Evolutionary conservation across 441 rosid species (phyloP), one percentile per base, ranked within the genome.

Genomic region (Erysimum cheiri): DNA sequence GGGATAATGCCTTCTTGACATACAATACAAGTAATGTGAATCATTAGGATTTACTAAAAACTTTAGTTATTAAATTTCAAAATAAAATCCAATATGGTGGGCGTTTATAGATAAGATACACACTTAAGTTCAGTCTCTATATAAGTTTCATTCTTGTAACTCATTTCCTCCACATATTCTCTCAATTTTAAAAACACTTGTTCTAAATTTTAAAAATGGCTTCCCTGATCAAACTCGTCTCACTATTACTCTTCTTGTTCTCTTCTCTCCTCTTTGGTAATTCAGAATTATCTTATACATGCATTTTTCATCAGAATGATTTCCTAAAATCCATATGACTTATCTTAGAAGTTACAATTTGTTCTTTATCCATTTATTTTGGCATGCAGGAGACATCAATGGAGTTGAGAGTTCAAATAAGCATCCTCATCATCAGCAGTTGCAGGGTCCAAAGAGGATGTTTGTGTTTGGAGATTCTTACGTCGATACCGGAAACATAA

Each of bases 401-500:
- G 52, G 46, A 13, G 46, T 40, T 40, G 46, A 40, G 46, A 13
- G 14, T 40, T 40, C 52, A 9, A 47, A 47, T 0, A 1, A 46
- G 2, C 52, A 47, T 15, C 24, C 1, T 44, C 48, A 44, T 44
- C 48, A 6, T 44, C 49, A 44, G 2, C 2, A 47, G 3, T 47
- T 22, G 29, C 4, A 19, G 6, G 13, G 28, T 17, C 24, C 52
- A 47, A 47, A 22, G 24, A 47, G 4, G 28, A 1, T 47, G 6
- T 47, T 47, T 19, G 52, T 19, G 52, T 47, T 47, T 19, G 52
- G 52, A 19, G 52, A 47, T 47, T 47, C 52, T 17, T 47, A 19
- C 13, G 52, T 19, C 6, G 52, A 47, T 19, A 47, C 52, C 6
- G 52, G 52, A 47, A 47, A 47, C 52, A 47, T 47, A 19, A 19